Percentiles rank a stretch among this genome's conserved stretches.
Conservation (phyloP, 371 early-diverging fungal genomes). For the Rhizopus stolonifer region DNA sequence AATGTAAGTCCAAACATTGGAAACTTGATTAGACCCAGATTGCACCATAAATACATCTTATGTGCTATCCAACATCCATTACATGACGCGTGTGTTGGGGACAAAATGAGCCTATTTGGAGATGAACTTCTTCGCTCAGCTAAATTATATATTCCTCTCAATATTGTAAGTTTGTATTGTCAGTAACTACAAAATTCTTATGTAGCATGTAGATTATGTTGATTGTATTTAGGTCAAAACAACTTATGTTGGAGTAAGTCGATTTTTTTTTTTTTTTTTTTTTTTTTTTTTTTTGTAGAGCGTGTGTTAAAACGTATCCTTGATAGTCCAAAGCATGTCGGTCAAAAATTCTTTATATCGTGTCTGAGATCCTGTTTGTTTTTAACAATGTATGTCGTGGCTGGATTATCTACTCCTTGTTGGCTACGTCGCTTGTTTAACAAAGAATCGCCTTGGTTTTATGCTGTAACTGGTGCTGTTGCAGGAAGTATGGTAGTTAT, state of each 20-base stretch:
- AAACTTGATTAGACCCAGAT: conserved; percentile 37
- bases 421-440: conserved; percentile 56
- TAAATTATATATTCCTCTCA: conserved; percentile 71
- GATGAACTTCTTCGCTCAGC: conserved; percentile 57
- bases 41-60: conserved; percentile 66
- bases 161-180: conserved; percentile 65
- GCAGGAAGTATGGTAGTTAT: conserved; percentile 71
- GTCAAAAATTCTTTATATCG: conserved; percentile 50
- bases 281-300: too few relatives aligned
- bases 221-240: conserved; percentile 48
- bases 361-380: conserved; percentile 72
- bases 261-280: too few relatives aligned
- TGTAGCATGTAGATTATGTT: conserved; percentile 49
- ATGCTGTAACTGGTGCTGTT: conserved; percentile 63
- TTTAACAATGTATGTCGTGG: conserved; percentile 66
- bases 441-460: conserved; percentile 55
- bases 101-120: conserved; percentile 38
- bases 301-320: too few relatives aligned
- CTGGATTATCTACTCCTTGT: conserved; percentile 68
- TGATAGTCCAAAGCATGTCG: conserved; percentile 36
- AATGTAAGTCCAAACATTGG: conserved; percentile 60
- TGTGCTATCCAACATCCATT: conserved; percentile 78
- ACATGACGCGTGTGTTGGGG: conserved; percentile 50
- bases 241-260: conserved; percentile 50
- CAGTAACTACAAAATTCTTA: neutral